A percentile compares a stretch with the other conserved stretches of the same genome.
Conservation (phyloP, 1,284 basidiomycete genomes). For the Naganishia cerealis region DNA sequence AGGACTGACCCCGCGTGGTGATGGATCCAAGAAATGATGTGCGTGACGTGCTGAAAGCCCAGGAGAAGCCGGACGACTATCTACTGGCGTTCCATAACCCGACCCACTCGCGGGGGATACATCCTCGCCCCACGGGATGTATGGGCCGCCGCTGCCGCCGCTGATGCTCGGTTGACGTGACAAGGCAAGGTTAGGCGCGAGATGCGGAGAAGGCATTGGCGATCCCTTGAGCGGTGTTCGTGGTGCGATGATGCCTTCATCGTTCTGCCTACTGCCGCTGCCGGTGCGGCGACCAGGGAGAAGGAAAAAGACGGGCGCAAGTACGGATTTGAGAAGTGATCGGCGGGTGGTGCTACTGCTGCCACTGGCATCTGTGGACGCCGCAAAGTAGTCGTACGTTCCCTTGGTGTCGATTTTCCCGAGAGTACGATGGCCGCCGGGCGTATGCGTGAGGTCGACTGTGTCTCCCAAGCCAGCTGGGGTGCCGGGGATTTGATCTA, state of each 20-base stretch:
- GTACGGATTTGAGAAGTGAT: slow-evolving; percentile 67
- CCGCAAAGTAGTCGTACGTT: not conserved
- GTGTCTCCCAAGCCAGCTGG: slow-evolving; percentile 37
- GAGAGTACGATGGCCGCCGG: slow-evolving; percentile 17
- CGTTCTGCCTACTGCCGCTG: slow-evolving; percentile 37
- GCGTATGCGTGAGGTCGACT: slow-evolving; percentile 42
- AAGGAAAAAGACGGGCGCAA: slow-evolving; percentile 55
- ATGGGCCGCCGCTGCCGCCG: not conserved
- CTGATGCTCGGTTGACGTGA: not conserved
- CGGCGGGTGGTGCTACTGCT: slow-evolving; percentile 41
- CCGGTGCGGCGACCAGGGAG: slow-evolving; percentile 46
- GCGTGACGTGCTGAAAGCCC: not conserved
- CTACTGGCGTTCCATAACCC: not conserved
- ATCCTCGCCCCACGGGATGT: slow-evolving; percentile 2
- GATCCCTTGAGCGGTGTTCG: slow-evolving; percentile 53
- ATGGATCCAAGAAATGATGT: not conserved
- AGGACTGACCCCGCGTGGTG: not conserved
- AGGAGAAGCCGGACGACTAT: not conserved
- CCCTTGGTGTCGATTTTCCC: slow-evolving; percentile 21
- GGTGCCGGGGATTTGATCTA: slow-evolving; percentile 37
- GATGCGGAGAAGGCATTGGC: slow-evolving; percentile 38
- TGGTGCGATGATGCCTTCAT: slow-evolving; percentile 66
- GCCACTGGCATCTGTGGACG: slow-evolving; percentile 39
- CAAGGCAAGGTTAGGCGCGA: not conserved
- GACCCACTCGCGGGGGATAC: not conserved